Evolutionary conservation across 2,329 filamentous ascomycete species (phyloP).

Genomic region (Fusarium chaquense): DNA sequence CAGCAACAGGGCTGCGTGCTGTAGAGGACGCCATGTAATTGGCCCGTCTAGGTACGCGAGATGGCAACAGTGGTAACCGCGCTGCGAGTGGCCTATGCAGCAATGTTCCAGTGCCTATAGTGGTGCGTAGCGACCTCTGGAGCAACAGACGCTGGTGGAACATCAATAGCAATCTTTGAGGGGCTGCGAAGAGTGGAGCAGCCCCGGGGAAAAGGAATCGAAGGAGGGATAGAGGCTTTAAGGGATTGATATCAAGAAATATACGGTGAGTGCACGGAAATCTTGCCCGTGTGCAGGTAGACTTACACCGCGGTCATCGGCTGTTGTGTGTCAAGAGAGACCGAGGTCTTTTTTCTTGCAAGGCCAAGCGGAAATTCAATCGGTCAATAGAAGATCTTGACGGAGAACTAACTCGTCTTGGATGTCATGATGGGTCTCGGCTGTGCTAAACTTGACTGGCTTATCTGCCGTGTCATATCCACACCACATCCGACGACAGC

Average conservation of each 20-base stretch:
- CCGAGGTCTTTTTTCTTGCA: constrained; percentile 41
- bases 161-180: constrained; percentile 38
- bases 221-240: constrained; percentile 7
- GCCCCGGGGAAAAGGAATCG: constrained; percentile 44
- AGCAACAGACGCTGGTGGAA: constrained; percentile 39
- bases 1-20: constrained; percentile 42
- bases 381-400: constrained; percentile 27
- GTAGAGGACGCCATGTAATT: constrained; percentile 44
- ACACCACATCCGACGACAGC: constrained; percentile 21
- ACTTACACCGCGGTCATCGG: constrained; percentile 44
- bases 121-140: constrained; percentile 39
- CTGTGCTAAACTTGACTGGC: constrained; percentile 28
- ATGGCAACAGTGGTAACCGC: constrained; percentile 29
- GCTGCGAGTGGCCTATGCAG: constrained; percentile 21
- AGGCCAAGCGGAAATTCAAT: constrained; percentile 29
- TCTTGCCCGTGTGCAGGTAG: constrained; percentile 15
- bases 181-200: constrained; percentile 42
- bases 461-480: constrained; percentile 6
- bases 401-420: constrained; percentile 31
- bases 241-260: constrained; percentile 25
- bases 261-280: constrained; percentile 30
- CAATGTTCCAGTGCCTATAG: constrained; percentile 17
- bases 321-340: constrained; percentile 34
- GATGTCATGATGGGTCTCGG: constrained; percentile 20
- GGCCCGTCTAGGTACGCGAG: constrained; percentile 40